Percentiles rank a stretch among this genome's conserved stretches.
Evolutionary conservation across 2,329 filamentous ascomycete genomes (phyloP).

Genomic region (Penicillium sp.): DNA sequence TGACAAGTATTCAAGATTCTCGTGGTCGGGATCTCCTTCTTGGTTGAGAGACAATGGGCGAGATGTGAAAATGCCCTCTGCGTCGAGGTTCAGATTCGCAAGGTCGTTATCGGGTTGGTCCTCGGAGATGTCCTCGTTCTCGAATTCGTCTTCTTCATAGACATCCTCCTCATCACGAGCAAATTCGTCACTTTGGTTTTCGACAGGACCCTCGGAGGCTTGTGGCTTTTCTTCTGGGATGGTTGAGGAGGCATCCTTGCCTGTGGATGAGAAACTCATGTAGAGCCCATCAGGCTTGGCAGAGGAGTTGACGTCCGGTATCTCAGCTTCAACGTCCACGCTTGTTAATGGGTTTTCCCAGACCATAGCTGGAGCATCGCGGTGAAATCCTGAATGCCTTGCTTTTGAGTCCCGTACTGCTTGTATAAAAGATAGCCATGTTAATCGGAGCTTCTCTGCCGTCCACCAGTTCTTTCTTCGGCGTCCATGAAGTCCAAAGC

Average conservation of each 20-base stretch:
- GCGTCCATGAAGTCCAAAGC: conserved; percentile 70
- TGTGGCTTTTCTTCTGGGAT: background rate
- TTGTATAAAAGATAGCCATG: conserved; percentile 65
- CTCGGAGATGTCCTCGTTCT: conserved; percentile 1
- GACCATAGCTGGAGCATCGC: conserved; percentile 14
- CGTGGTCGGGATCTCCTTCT: background rate
- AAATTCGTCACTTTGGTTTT: background rate
- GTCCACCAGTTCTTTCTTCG: conserved; percentile 71
- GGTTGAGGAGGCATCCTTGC: background rate
- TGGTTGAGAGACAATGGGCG: background rate
- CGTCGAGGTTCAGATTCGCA: background rate
- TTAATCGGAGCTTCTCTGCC: conserved; percentile 62
- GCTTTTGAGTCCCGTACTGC: conserved; percentile 38
- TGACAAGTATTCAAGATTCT: conserved; percentile 20
- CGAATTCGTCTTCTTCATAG: conserved; percentile 7
- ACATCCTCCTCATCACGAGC: background rate
- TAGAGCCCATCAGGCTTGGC: conserved; percentile 22
- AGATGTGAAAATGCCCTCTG: background rate
- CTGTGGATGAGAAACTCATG: conserved; percentile 24
- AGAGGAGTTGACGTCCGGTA: background rate
- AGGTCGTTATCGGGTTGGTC: background rate
- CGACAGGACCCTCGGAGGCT: background rate
- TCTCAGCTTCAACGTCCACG: conserved; percentile 1
- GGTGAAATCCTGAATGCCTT: conserved; percentile 22
- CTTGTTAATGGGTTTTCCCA: conserved; percentile 34